phyloP scores from a whole-genome alignment of 2,329 filamentous ascomycete genomes.

The Geoglossum cookeanum region DNA sequence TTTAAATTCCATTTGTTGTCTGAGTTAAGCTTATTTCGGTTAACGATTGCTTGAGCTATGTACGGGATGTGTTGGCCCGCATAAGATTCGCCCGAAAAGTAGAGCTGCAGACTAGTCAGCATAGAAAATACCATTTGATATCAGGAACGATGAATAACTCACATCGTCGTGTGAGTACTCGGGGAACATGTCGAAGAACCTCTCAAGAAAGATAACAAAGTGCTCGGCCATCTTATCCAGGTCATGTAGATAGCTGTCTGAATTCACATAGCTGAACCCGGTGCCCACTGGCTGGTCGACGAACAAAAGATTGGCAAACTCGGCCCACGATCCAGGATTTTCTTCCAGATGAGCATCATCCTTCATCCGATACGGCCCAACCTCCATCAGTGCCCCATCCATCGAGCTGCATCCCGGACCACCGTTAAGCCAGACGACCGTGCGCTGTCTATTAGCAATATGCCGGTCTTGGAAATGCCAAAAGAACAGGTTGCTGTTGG shows the following conservation, averaged over 20 bases:
- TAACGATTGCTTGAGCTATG: slow-evolving; percentile 76
- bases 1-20: slow-evolving; percentile 53
- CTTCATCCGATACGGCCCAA: slow-evolving; percentile 78
- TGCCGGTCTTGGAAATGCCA: slow-evolving; percentile 96
- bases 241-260: slow-evolving; percentile 69
- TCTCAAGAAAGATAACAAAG: slow-evolving; percentile 75
- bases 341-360: slow-evolving; percentile 51
- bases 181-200: slow-evolving; percentile 79
- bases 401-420: slow-evolving; percentile 94
- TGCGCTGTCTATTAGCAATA: slow-evolving; percentile 77
- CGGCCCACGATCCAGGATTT: slow-evolving; percentile 95
- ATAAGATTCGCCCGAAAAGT: slow-evolving; percentile 89
- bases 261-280: slow-evolving; percentile 89
- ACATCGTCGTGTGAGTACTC: slow-evolving; percentile 87
- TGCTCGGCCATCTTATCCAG: slow-evolving; percentile 77
- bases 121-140: neutral
- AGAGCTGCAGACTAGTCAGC: slow-evolving; percentile 39
- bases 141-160: slow-evolving; percentile 22
- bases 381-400: slow-evolving; percentile 90
- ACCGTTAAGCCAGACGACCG: slow-evolving; percentile 92
- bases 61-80: slow-evolving; percentile 96
- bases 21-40: slow-evolving; percentile 50
- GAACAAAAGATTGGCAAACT: slow-evolving; percentile 92
- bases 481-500: slow-evolving; percentile 92
- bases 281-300: slow-evolving; percentile 95